These are phyloP conservation scores for Penicillium samsonianum DNA, from an alignment of 495 filamentous ascomycete genomes.

Conservation along the genomic window DNA sequence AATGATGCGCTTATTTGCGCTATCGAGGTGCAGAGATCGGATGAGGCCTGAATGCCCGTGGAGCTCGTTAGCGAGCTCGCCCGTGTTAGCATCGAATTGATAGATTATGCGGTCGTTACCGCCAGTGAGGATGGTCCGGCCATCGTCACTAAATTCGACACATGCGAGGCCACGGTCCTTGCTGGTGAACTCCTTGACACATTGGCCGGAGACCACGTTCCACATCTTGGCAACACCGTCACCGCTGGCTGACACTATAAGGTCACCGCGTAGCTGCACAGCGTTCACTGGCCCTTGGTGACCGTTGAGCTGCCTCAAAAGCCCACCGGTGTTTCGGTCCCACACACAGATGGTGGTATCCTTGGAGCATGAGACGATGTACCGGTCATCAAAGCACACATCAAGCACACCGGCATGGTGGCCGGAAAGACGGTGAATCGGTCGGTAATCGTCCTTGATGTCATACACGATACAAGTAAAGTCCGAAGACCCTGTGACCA, in stretches of 20 bases:
- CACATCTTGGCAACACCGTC: conserved; percentile 92
- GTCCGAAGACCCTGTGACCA: conserved; percentile 95
- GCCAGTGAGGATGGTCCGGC: conserved; percentile 82
- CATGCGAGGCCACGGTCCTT: conserved; percentile 91
- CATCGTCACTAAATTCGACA: conserved; percentile 92
- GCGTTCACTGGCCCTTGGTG: conserved; percentile 94
- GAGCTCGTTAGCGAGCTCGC: conserved; percentile 75
- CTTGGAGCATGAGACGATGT: conserved; percentile 96
- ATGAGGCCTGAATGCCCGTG: conserved; percentile 79
- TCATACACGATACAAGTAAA: conserved; percentile 90
- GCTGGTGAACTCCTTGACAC: conserved; percentile 82
- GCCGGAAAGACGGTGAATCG: conserved; percentile 69
- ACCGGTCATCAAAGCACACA: conserved; percentile 83
- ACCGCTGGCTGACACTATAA: conserved; percentile 87
- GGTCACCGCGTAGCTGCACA: conserved; percentile 87
- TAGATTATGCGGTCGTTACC: conserved; percentile 94
- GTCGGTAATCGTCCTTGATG: conserved; percentile 71
- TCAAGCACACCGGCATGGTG: conserved; percentile 91
- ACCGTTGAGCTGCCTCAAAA: conserved; percentile 74
- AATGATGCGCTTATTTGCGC: conserved; percentile 75
- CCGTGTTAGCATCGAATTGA: conserved; percentile 89
- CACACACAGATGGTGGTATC: conserved; percentile 90
- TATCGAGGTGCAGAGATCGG: conserved; percentile 85
- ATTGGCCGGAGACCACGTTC: conserved; percentile 83
- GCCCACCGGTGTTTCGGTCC: conserved; percentile 74